Conservation (phyloP, 2,329 filamentous ascomycete genomes). For the Teratosphaeria nubilosa region DNA sequence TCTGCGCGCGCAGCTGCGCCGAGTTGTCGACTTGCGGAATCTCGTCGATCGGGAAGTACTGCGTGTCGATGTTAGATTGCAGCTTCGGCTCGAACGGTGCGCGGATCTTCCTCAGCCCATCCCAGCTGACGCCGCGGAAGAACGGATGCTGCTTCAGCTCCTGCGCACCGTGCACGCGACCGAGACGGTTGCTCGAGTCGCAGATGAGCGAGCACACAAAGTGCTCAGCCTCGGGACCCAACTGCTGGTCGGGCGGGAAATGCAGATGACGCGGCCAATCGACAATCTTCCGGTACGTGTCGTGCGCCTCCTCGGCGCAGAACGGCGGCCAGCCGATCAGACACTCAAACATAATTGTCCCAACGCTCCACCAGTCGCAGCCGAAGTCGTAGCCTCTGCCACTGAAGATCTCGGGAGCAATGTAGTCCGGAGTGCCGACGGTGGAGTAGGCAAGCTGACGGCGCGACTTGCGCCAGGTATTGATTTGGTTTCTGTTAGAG, state of each 20-base stretch:
- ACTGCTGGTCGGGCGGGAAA: conserved; percentile 88
- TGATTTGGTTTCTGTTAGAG: conserved; percentile 94
- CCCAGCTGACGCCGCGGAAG: conserved; percentile 95
- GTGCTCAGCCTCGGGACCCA: conserved; percentile 81
- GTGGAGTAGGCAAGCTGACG: conserved; percentile 96
- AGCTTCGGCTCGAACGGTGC: conserved; percentile 94
- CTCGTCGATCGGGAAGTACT: conserved; percentile 97
- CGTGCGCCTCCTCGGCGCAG: conserved; percentile 93
- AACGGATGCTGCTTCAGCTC: conserved; percentile 93
- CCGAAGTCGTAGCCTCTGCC: conserved; percentile 92
- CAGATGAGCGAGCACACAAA: conserved; percentile 90
- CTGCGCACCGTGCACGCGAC: conserved; percentile 67
- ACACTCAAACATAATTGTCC: conserved; percentile 99
- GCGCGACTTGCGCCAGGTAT: conserved; percentile 95
- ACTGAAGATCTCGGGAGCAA: conserved; percentile 95
- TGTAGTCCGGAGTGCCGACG: conserved; percentile 96
- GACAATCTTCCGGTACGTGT: conserved; percentile 98
- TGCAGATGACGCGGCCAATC: conserved; percentile 95
- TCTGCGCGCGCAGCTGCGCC: conserved; percentile 75
- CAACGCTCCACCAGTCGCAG: conserved; percentile 98
- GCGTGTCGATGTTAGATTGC: conserved; percentile 87
- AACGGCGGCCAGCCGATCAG: conserved; percentile 97
- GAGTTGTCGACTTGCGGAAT: conserved; percentile 95
- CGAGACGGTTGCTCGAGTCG: conserved; percentile 85
- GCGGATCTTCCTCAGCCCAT: conserved; percentile 80